These are phyloP conservation scores for Bonia amplexicaulis DNA, from an alignment of 176 grass and related monocot species.

Conservation along the genomic window DNA sequence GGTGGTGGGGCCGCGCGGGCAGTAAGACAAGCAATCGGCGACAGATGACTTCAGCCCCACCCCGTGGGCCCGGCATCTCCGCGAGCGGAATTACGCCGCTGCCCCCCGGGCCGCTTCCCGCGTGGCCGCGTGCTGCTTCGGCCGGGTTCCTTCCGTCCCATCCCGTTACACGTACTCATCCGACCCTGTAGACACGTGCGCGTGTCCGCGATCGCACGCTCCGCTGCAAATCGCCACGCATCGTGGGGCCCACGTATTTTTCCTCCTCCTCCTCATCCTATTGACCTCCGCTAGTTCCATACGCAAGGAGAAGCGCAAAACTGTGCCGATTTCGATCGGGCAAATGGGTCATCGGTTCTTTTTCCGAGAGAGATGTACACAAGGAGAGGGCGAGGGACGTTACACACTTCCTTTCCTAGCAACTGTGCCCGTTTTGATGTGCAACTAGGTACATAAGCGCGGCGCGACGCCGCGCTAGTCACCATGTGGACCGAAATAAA, in stretches of 20 bases:
- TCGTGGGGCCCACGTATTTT: background rate
- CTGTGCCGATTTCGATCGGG: background rate
- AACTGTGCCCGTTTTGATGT: background rate
- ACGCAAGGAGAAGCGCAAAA: background rate
- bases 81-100: background rate
- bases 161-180: too few species aligned
- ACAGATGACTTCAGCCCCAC: background rate
- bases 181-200: background rate
- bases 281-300: background rate
- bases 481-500: too few species aligned
- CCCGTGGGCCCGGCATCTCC: background rate
- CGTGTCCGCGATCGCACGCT: too few species aligned
- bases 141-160: too few species aligned
- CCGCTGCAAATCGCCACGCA: background rate
- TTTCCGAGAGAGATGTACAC: background rate
- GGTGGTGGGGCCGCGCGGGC: background rate
- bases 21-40: constrained; percentile 26
- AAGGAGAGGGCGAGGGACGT: background rate
- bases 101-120: background rate
- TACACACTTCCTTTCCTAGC: background rate
- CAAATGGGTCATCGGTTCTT: background rate
- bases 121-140: background rate
- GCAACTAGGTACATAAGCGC: too few species aligned
- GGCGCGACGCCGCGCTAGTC: too few species aligned
- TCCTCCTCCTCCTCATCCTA: background rate